Percentiles rank a stretch among this genome's conserved stretches.
These are phyloP conservation scores for Monosporascus sp. DNA, from an alignment of 2,329 filamentous ascomycete genomes.

Conservation along the genomic window DNA sequence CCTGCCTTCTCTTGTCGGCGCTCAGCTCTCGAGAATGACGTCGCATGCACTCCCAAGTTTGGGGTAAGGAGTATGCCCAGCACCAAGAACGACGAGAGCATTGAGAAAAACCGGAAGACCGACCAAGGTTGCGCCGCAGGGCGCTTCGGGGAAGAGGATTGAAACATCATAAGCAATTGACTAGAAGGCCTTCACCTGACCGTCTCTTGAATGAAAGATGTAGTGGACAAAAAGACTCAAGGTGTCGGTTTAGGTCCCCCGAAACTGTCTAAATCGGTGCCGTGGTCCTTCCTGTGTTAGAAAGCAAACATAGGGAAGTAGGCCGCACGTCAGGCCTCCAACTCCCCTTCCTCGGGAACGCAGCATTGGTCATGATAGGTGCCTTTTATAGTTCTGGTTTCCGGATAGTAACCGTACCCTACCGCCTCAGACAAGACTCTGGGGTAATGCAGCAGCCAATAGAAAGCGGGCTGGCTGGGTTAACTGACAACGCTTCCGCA, in stretches of 20 bases:
- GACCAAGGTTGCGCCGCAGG: conserved; percentile 18
- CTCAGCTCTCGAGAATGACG: conserved; percentile 6
- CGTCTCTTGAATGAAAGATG: no score
- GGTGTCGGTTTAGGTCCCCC: no score
- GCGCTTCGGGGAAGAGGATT: conserved; percentile 6
- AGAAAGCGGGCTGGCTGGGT: neutral
- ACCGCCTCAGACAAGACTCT: neutral
- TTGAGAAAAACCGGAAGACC: conserved; percentile 21
- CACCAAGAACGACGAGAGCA: conserved; percentile 27
- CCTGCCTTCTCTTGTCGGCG: conserved; percentile 20
- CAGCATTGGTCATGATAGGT: no score
- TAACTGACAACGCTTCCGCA: neutral
- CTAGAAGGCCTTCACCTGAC: neutral
- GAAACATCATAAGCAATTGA: conserved; percentile 5
- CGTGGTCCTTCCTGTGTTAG: no score
- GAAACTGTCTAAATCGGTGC: no score
- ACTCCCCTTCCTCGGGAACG: no score
- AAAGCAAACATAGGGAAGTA: no score
- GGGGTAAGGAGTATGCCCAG: conserved; percentile 27
- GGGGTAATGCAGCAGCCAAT: neutral
- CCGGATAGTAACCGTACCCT: neutral
- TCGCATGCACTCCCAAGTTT: conserved; percentile 7
- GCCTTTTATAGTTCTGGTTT: no score
- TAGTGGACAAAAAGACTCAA: no score
- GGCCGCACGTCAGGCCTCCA: no score